phyloP scores from a whole-genome alignment of 768 basidiomycete species.

The Cubamyces lactineus region DNA sequence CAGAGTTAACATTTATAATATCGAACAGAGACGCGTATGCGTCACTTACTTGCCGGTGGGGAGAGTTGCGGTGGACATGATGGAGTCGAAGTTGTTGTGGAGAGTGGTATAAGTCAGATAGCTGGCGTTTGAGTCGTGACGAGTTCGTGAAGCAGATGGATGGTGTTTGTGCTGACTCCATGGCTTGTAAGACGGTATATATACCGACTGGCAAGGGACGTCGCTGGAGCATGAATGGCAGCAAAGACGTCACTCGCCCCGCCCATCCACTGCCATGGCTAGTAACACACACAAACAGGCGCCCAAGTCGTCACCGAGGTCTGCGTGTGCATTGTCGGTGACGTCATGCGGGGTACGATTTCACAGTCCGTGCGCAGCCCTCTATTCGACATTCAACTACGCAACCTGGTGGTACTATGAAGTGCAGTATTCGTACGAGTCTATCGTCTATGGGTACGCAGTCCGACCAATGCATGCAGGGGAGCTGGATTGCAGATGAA shows the following conservation, averaged over 20 bases:
- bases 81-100: neutral
- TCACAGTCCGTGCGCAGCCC: no score
- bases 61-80: slow-evolving; percentile 23
- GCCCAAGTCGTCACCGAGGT: slow-evolving; percentile 13
- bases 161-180: neutral
- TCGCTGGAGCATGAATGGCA: slow-evolving; percentile 8
- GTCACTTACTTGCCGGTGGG: slow-evolving; percentile 19
- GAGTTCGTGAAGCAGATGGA: neutral
- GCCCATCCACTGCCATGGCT: neutral
- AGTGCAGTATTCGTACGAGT: neutral
- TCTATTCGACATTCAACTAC: no score
- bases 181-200: neutral
- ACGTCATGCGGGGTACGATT: neutral
- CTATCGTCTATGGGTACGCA: neutral
- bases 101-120: slow-evolving; percentile 4
- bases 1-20: neutral
- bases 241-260: slow-evolving; percentile 19
- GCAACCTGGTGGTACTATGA: neutral
- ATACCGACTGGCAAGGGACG: slow-evolving; percentile 3
- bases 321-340: neutral
- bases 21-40: slow-evolving; percentile 10
- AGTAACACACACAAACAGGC: slow-evolving; percentile 5
- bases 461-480: neutral
- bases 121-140: slow-evolving; percentile 1
- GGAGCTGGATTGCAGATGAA: slow-evolving; percentile 1